phyloP scores from a whole-genome alignment of 371 early-diverging fungal species.

The Blakeslea trispora region DNA sequence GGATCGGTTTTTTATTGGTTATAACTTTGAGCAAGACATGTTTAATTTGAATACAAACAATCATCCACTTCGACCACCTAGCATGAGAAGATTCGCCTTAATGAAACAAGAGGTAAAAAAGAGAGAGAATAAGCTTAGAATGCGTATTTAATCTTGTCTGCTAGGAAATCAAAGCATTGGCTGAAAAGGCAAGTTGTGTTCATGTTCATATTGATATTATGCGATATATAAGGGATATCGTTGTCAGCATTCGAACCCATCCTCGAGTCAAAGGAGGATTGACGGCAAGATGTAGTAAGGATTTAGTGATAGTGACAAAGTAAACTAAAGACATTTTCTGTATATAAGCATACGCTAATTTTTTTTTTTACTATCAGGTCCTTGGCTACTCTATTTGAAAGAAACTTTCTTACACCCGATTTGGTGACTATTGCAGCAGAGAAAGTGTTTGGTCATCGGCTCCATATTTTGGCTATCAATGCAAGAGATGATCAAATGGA shows the following conservation, averaged over 20 bases:
- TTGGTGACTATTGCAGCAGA: constrained; percentile 60
- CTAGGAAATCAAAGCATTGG: constrained; percentile 59
- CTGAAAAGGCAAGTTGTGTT: constrained; percentile 48
- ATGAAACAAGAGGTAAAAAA: constrained; percentile 39
- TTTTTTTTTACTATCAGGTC: constrained; percentile 31
- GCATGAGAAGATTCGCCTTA: constrained; percentile 23
- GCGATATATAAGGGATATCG: constrained; percentile 63
- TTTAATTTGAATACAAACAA: constrained; percentile 15
- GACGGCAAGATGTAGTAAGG: constrained; percentile 62
- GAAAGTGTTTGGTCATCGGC: constrained; percentile 56
- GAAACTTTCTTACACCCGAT: constrained; percentile 62
- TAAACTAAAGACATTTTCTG: constrained; percentile 29
- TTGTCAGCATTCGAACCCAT: constrained; percentile 64
- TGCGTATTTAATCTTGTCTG: no score
- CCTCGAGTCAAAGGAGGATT: constrained; percentile 59
- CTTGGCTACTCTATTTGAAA: constrained; percentile 56
- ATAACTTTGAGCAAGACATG: constrained; percentile 47
- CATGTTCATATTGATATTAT: constrained; percentile 61
- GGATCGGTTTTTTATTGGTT: constrained; percentile 57
- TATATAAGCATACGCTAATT: neutral
- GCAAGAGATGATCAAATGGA: constrained; percentile 28
- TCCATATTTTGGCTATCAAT: constrained; percentile 25
- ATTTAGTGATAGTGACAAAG: constrained; percentile 59
- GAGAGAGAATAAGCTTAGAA: no score
- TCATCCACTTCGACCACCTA: constrained; percentile 1